These are phyloP conservation scores for Saccharomycopsis phalli DNA, from an alignment of 1,139 yeast species.

Conservation along the genomic window DNA sequence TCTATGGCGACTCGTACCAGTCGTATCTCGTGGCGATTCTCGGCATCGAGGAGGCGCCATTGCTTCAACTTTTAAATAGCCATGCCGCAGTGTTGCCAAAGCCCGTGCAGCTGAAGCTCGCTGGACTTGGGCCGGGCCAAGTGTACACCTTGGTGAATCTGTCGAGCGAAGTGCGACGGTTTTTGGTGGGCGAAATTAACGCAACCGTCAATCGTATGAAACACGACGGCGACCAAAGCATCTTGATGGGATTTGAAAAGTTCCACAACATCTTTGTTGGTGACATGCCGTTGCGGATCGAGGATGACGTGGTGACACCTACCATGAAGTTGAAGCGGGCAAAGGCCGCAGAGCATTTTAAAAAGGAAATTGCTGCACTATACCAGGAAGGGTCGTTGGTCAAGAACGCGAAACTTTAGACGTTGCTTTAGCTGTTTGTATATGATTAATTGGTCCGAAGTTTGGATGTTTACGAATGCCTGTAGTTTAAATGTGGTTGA, in stretches of 20 bases:
- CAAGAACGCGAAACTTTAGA: conserved; percentile 20
- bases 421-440: too few relatives aligned
- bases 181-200: conserved; percentile 26
- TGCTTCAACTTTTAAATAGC: conserved; percentile 22
- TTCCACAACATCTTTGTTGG: conserved; percentile 51
- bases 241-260: conserved; percentile 46
- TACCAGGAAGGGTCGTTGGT: conserved; percentile 48
- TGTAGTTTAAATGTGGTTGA: too few relatives aligned
- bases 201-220: conserved; percentile 20
- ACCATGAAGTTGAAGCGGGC: conserved; percentile 66
- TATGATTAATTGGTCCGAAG: too few relatives aligned
- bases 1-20: conserved; percentile 62
- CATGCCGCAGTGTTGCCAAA: conserved; percentile 8
- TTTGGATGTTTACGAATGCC: too few relatives aligned
- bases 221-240: conserved; percentile 3
- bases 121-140: conserved; percentile 16
- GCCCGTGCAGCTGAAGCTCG: neutral
- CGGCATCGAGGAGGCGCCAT: conserved; percentile 45
- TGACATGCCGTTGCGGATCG: conserved; percentile 59
- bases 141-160: conserved; percentile 26
- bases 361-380: conserved; percentile 36
- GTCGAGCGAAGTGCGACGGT: conserved; percentile 22
- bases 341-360: conserved; percentile 45
- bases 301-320: conserved; percentile 62
- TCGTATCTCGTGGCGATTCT: conserved; percentile 54